These are phyloP conservation scores for Quercus aquifolioides DNA, from an alignment of 306 rosid genomes.

Conservation along the genomic window DNA sequence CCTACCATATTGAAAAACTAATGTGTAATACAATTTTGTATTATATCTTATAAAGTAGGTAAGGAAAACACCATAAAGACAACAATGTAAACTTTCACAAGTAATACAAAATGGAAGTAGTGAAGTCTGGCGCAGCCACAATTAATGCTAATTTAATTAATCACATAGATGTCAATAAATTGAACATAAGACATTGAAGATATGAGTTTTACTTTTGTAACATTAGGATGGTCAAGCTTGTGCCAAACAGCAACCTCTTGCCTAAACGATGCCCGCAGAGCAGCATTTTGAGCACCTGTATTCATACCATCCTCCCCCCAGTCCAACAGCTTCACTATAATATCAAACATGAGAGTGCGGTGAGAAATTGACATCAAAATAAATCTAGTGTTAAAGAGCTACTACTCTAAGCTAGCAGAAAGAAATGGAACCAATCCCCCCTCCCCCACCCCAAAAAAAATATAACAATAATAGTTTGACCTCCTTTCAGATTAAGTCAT, in stretches of 20 bases:
- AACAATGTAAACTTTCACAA: background rate
- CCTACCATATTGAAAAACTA: background rate
- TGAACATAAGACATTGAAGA: constrained; percentile 20
- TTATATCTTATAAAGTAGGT: background rate
- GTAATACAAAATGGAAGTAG: background rate
- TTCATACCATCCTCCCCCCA: constrained; percentile 96
- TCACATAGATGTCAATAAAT: constrained; percentile 10
- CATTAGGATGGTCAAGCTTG: constrained; percentile 92
- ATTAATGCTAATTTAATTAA: background rate
- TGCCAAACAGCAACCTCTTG: constrained; percentile 99
- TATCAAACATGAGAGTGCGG: constrained; percentile 26
- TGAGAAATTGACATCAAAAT: constrained; percentile 22
- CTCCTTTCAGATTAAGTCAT: no score
- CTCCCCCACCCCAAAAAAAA: background rate
- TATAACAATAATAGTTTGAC: no score
- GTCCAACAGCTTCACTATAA: constrained; percentile 89
- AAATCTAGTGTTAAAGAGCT: background rate
- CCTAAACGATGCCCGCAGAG: constrained; percentile 79
- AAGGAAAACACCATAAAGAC: background rate
- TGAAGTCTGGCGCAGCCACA: background rate
- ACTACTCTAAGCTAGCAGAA: background rate
- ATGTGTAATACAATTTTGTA: background rate
- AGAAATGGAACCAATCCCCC: background rate
- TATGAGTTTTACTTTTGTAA: constrained; percentile 62
- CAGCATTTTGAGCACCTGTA: constrained; percentile 69